Percentiles rank a stretch among this genome's conserved stretches.
Conservation (phyloP, 768 basidiomycete species). For the Trametes maxima region DNA sequence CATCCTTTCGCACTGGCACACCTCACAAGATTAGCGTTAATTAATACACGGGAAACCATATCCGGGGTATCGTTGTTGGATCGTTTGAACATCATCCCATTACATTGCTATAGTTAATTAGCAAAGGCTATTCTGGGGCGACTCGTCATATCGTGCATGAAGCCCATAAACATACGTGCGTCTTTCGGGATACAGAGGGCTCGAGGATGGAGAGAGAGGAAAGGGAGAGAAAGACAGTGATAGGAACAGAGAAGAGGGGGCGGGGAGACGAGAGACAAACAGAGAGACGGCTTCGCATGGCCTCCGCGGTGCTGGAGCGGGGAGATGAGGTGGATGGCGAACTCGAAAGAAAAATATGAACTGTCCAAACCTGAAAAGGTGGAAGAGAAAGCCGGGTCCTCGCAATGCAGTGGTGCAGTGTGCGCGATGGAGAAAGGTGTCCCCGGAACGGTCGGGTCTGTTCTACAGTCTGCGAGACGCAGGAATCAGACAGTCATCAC, state of each 20-base stretch:
- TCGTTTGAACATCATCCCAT: conserved; percentile 26
- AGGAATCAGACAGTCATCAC: not conserved
- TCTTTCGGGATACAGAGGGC: conserved; percentile 26
- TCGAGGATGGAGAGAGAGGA: conserved; percentile 17
- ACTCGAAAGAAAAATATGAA: conserved; percentile 12
- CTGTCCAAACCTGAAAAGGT: conserved; percentile 8
- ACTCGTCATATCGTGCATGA: conserved; percentile 32
- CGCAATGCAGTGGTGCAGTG: conserved; percentile 9
- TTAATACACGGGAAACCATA: not conserved
- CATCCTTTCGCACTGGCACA: not conserved
- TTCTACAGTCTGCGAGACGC: conserved; percentile 22
- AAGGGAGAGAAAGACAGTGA: conserved; percentile 18
- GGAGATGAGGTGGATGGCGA: conserved; percentile 23
- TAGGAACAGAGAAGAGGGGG: conserved; percentile 5
- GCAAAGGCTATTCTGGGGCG: conserved; percentile 28
- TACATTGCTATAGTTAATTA: conserved; percentile 31
- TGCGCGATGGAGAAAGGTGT: conserved; percentile 6
- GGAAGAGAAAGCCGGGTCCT: not conserved
- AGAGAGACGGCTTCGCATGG: conserved; percentile 7
- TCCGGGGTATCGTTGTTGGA: not conserved
- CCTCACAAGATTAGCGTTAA: not conserved
- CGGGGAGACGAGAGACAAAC: conserved; percentile 6
- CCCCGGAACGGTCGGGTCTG: conserved; percentile 11
- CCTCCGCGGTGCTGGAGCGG: conserved; percentile 10
- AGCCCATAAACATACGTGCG: conserved; percentile 34